Evolutionary conservation across 129 eudicot species (phyloP).

Genomic region (Centaurea solstitialis): DNA sequence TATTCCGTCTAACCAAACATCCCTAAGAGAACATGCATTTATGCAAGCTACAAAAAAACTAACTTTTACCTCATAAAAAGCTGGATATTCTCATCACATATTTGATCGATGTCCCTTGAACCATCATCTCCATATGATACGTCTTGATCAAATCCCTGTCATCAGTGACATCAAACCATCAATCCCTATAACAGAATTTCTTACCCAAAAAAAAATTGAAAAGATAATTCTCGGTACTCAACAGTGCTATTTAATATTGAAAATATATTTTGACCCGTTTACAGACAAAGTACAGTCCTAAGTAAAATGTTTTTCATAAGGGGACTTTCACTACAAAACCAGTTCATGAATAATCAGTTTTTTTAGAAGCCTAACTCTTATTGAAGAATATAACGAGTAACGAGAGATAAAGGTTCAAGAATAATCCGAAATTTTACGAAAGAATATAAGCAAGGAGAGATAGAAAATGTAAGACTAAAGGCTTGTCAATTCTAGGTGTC

Average conservation of each 20-base stretch:
- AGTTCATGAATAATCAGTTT: not conserved
- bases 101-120: slow-evolving; percentile 53
- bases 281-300: not conserved
- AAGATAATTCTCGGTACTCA: not conserved
- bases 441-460: too few species aligned
- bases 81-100: slow-evolving; percentile 79
- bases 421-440: too few species aligned
- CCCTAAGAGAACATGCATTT: not conserved
- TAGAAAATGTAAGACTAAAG: not conserved
- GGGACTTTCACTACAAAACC: not conserved
- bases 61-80: slow-evolving; percentile 64
- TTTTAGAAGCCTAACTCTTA: not conserved
- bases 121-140: slow-evolving; percentile 31
- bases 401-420: not conserved
- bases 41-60: not conserved
- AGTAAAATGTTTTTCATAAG: not conserved
- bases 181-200: slow-evolving; percentile 11
- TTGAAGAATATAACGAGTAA: too few species aligned
- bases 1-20: too few species aligned
- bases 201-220: not conserved
- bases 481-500: not conserved
- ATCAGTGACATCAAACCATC: slow-evolving; percentile 12
- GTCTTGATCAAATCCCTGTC: slow-evolving; percentile 53
- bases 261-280: not conserved
- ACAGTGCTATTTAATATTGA: not conserved